Evolutionary conservation across 441 rosid genomes (phyloP).

Genomic region (Gossypium davidsonii): DNA sequence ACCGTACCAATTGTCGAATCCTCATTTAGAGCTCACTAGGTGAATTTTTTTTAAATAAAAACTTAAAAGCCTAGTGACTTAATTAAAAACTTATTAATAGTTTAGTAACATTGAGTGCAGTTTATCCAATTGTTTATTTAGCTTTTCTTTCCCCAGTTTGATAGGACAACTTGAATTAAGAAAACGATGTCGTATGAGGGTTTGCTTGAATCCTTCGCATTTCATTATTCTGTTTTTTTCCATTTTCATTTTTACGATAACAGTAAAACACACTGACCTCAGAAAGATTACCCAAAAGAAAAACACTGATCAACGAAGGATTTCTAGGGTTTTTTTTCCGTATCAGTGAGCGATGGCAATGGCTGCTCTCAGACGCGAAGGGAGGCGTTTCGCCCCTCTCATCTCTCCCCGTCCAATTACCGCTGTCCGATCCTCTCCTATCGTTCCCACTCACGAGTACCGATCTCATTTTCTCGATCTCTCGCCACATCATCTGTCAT

Average conservation of each 20-base stretch:
- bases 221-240: neutral
- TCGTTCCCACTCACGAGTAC: conserved; percentile 41
- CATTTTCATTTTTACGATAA: neutral
- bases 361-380: conserved; percentile 87
- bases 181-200: neutral
- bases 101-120: too few relatives aligned
- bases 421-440: conserved; percentile 48
- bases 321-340: conserved; percentile 19
- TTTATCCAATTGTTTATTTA: too few relatives aligned
- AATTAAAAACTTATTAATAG: too few relatives aligned
- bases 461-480: conserved; percentile 18
- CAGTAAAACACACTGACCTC: neutral
- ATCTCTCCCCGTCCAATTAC: conserved; percentile 54
- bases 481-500: neutral
- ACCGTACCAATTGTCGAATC: too few relatives aligned
- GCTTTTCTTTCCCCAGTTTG: neutral
- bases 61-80: too few relatives aligned
- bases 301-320: neutral
- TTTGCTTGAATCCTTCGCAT: neutral
- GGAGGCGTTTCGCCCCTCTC: conserved; percentile 69
- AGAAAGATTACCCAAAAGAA: neutral
- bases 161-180: neutral
- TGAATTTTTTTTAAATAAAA: too few relatives aligned
- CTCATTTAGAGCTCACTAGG: too few relatives aligned
- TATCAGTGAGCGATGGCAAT: conserved; percentile 58